Base-by-base conservation (phyloP, 768 basidiomycete genomes). In the Lactarius sp. region DNA sequence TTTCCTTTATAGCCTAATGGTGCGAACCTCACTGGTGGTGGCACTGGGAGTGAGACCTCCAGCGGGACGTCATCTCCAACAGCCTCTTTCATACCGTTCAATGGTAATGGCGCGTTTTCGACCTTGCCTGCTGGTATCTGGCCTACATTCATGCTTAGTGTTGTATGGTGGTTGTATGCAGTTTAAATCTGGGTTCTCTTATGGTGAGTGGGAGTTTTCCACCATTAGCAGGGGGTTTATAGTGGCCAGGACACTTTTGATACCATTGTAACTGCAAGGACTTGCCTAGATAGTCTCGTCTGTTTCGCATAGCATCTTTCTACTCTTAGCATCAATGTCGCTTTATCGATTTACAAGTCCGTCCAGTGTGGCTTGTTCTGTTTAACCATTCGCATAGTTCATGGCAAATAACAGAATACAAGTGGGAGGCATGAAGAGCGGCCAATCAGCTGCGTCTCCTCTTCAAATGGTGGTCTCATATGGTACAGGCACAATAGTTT, bases 381-480 rank as follows among this genome's bases (percentile, higher is more conserved):
- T 39, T 41, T 46, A 57, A 56, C 57, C 61, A 52, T 59, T 57
- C 41, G n/a, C 49, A 31, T 50, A 20, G 37, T 50, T 36, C 44
- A 65, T 33, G 52, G 31, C 57, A 62, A 54, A 56, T 39, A 22
- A 61, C 41, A 62, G 50, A 41, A 44, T 52, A 59, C 59, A 53
- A 46, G 44, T 54, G 33, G 46, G 49, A 42, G 27, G 37, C 50
- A 47, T 62, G 57, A 20, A 53, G 42, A 51, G 50, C 9, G 31
- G 33, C 12, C n/a, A 33, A 22, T 34, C 14, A 14, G 16, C 13
- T 22, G 22, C 7, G 6, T 61, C 22, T 27, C 31, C n/a, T 33
- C 33, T 61, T 86, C 86, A 97, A 78, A 97, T 96, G 71, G 88
- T 94, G 69, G 94, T 97, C 86, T 96, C 96, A 84, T 98, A 98